Evolutionary conservation across 192 early-diverging fungal species (phyloP).

Genomic region (Allomyces arbusculus): DNA sequence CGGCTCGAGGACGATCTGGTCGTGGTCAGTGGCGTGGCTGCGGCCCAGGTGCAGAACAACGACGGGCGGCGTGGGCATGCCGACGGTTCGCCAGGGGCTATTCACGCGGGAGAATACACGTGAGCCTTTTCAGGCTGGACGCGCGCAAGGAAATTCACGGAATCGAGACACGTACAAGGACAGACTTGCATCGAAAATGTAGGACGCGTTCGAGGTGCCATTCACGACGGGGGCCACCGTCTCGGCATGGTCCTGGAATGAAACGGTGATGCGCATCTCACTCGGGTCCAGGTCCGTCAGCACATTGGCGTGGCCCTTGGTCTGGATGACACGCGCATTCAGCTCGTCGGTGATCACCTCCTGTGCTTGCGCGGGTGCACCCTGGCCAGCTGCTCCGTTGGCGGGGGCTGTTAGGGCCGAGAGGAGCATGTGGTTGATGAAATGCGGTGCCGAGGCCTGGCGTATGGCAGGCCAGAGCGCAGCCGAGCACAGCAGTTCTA

Average conservation of each 20-base stretch:
- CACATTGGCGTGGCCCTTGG: background rate
- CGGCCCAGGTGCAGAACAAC: background rate
- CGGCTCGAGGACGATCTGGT: background rate
- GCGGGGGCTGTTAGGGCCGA: too few species aligned
- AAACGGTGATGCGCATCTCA: background rate
- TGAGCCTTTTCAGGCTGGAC: background rate
- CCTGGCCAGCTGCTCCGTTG: too few species aligned
- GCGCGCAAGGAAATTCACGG: background rate
- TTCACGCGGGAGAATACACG: background rate
- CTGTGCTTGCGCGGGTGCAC: too few species aligned
- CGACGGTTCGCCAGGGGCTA: too few species aligned
- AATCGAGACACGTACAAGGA: background rate
- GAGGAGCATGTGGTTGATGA: background rate
- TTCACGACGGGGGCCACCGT: background rate
- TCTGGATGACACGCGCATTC: background rate
- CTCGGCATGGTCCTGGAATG: background rate
- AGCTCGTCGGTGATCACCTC: background rate
- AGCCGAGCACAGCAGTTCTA: background rate
- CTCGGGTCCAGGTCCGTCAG: background rate
- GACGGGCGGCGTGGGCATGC: background rate
- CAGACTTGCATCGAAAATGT: background rate
- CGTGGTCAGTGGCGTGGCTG: background rate
- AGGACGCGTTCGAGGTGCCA: background rate
- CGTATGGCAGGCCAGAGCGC: background rate
- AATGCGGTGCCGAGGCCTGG: background rate